phyloP scores from a whole-genome alignment of 1,284 basidiomycete species.

The Moniliella sp. region DNA sequence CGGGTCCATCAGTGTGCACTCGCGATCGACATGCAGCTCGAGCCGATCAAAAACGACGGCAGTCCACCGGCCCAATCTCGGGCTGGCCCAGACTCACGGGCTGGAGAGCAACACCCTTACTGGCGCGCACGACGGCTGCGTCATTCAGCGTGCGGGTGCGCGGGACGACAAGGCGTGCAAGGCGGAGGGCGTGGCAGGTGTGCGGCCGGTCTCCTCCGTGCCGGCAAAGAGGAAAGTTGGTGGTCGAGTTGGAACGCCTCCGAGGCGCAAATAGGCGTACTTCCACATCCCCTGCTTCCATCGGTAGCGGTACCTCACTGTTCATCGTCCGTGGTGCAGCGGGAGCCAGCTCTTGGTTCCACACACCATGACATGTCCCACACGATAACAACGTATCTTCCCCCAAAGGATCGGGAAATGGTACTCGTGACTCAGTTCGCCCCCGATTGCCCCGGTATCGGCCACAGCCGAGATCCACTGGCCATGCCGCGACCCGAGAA shows the following conservation, averaged over 20 bases:
- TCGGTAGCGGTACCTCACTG: too few relatives aligned
- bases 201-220: conserved; percentile 2
- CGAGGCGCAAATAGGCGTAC: conserved; percentile 9
- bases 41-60: conserved; percentile 9
- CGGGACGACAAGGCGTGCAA: conserved; percentile 16
- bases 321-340: too few relatives aligned
- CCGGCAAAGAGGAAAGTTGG: too few relatives aligned
- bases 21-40: conserved; percentile 9
- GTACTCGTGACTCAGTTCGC: conserved; percentile 33
- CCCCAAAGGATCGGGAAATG: too few relatives aligned
- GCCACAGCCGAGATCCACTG: conserved; percentile 26
- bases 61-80: too few relatives aligned
- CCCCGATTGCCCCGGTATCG: conserved; percentile 35
- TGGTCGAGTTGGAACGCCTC: conserved; percentile 5
- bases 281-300: conserved; percentile 6
- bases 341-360: too few relatives aligned
- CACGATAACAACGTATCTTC: conserved; percentile 31
- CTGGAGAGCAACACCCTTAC: not conserved
- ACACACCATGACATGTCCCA: too few relatives aligned
- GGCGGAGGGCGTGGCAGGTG: conserved; percentile 2
- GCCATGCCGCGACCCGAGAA: conserved; percentile 5
- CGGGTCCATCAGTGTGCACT: conserved; percentile 9
- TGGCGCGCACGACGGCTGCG: conserved; percentile 11
- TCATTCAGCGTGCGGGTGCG: conserved; percentile 9
- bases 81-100: too few relatives aligned